Base-by-base conservation (phyloP, 192 early-diverging fungal species). In the Diversispora epigaea region DNA sequence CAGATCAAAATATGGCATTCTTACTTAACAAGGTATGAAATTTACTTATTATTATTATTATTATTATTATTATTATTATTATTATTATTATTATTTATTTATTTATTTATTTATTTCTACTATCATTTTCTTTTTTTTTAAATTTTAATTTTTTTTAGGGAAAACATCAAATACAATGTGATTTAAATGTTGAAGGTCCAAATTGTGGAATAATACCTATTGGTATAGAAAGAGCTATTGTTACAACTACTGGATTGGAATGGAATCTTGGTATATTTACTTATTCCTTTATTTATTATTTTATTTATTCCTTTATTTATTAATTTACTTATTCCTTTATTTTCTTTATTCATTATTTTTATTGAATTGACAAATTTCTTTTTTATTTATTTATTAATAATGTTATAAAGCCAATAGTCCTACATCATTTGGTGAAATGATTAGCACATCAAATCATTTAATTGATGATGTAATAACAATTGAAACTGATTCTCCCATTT, bases 141-240 rank as follows among this genome's bases (percentile, higher is more conserved):
- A 6, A 44, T 57, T 70, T 75, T 44, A 3, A 63, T 19, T 50
- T 71, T 50, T 50, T 49, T 65, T 68, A 91, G 87, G 92, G 92
- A 11, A 82, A 78, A 15, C 90, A 92, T 83, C 80, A 82, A 39
- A 89, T 98, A 10, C 66, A 83, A 39, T 91, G 89, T 70, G 80
- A 86, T 54, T 52, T 72, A 43, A 76, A 84, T 15, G 77, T 92
- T 6, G 92, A 96, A 80, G 94, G 95, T 0, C 93, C 95, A 3
- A 92, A 90, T 0, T 98, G 96, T 76, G 96, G 96, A 22, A 82
- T 98, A 0, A 82, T 98, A 65, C 96, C 96, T 12, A 80, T 98
- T 43, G 90, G 91, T 9, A 86, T 87, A 1, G 82, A 82, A 4
- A 81, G 82, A 41, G 87, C 90, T 2, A 81, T 78, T 96, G 54